Percentiles rank a stretch among this genome's conserved stretches.
These are phyloP conservation scores for Gossypium raimondii DNA, from an alignment of 345 rosid species.

Conservation along the genomic window DNA sequence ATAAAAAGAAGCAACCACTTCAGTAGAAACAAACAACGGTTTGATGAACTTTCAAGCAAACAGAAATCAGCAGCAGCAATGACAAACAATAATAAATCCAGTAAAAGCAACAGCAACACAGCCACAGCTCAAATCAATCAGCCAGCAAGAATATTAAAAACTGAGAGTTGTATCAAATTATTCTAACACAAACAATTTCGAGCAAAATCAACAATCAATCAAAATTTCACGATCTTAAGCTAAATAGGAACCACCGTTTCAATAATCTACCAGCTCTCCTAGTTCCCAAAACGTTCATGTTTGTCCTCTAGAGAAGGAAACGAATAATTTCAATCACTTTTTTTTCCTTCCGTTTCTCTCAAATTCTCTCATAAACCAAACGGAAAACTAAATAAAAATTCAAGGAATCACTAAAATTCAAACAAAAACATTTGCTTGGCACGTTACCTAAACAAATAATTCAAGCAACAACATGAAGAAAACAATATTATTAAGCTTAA, in stretches of 20 bases:
- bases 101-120: background rate
- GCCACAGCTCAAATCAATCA: background rate
- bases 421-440: background rate
- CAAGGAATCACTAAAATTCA: slow-evolving; percentile 2
- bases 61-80: background rate
- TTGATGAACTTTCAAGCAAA: background rate
- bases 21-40: background rate
- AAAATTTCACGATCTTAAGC: background rate
- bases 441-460: slow-evolving; percentile 22
- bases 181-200: background rate
- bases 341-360: background rate
- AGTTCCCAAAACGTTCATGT: background rate
- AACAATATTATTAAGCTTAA: slow-evolving; percentile 6
- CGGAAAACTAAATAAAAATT: slow-evolving; percentile 16
- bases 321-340: slow-evolving; percentile 3
- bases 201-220: background rate
- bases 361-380: slow-evolving; percentile 16
- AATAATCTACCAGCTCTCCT: background rate
- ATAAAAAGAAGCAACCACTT: too few species aligned
- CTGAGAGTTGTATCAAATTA: background rate
- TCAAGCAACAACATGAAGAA: slow-evolving; percentile 10
- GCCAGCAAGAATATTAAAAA: background rate
- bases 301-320: background rate
- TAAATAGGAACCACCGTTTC: background rate
- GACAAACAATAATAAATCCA: background rate